These are phyloP conservation scores for Pyricularia sp. DNA, from an alignment of 2,329 filamentous ascomycete genomes.

Conservation along the genomic window DNA sequence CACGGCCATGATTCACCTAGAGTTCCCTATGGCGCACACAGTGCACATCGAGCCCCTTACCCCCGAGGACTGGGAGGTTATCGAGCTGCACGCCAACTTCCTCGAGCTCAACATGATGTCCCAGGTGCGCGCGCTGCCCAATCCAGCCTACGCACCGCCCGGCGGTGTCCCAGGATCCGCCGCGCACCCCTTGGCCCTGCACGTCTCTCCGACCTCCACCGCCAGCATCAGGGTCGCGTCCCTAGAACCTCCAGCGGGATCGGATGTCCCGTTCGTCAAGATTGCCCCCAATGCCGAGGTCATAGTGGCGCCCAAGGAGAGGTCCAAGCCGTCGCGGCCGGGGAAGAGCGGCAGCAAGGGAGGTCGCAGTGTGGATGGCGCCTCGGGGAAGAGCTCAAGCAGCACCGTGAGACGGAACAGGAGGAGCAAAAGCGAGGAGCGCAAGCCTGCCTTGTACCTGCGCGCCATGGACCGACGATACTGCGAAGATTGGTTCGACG, in stretches of 20 bases:
- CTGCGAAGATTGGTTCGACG: conserved; percentile 66
- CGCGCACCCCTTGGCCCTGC: conserved; percentile 73
- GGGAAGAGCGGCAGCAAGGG: conserved; percentile 59
- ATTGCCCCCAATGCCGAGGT: conserved; percentile 91
- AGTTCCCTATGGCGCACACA: conserved; percentile 82
- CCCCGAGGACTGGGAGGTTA: conserved; percentile 96
- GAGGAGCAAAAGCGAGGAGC: conserved; percentile 44
- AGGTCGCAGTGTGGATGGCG: conserved; percentile 66
- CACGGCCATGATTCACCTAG: conserved; percentile 59
- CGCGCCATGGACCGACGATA: conserved; percentile 61
- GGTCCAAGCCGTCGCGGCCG: conserved; percentile 53
- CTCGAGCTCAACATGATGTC: conserved; percentile 85
- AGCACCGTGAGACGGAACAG: conserved; percentile 50
- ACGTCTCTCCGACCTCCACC: conserved; percentile 88
- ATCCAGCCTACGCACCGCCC: conserved; percentile 53
- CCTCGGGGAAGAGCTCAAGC: conserved; percentile 65
- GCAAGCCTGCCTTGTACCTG: conserved; percentile 59
- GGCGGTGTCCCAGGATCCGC: conserved; percentile 27
- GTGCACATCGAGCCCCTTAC: conserved; percentile 95
- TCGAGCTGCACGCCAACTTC: conserved; percentile 92
- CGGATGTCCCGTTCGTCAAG: conserved; percentile 70
- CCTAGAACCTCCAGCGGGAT: conserved; percentile 59
- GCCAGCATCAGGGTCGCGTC: conserved; percentile 81
- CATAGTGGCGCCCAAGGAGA: conserved; percentile 87
- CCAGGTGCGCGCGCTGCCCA: conserved; percentile 86